phyloP scores from a whole-genome alignment of 805 yeast genomes.

The Nakazawaea siamensis region DNA sequence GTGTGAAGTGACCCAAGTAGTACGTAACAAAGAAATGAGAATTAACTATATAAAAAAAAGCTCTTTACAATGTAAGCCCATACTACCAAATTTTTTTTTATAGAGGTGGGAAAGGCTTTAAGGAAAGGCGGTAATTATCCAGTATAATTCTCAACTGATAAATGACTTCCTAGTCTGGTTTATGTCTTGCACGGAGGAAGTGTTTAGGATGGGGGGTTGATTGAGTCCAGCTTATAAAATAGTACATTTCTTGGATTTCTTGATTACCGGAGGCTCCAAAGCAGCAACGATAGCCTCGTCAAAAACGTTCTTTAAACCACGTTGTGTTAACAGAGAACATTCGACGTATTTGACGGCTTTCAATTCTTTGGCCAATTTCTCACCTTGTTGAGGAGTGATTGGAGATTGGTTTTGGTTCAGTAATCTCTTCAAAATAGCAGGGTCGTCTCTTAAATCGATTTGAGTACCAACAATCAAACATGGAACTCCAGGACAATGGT shows the following conservation, averaged over 20 bases:
- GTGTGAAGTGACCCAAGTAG: no score
- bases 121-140: no score
- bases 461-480: slow-evolving; percentile 96
- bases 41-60: no score
- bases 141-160: no score
- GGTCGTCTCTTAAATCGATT: slow-evolving; percentile 90
- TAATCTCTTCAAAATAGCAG: slow-evolving; percentile 79
- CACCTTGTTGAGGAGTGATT: slow-evolving; percentile 81
- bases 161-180: no score
- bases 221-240: no score
- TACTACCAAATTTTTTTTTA: no score
- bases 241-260: slow-evolving; percentile 74
- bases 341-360: slow-evolving; percentile 96
- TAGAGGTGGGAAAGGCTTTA: no score
- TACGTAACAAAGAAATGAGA: no score
- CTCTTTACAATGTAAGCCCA: no score
- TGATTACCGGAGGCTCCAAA: slow-evolving; percentile 89
- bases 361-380: slow-evolving; percentile 84
- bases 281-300: slow-evolving; percentile 99
- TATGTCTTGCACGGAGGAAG: no score
- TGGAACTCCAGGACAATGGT: slow-evolving; percentile 96
- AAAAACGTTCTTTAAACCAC: slow-evolving; percentile 95
- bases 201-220: no score
- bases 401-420: slow-evolving; percentile 87
- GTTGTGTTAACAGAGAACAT: slow-evolving; percentile 95